These are phyloP conservation scores for Kuraishia piskuri DNA, from an alignment of 805 yeast genomes.

Conservation along the genomic window DNA sequence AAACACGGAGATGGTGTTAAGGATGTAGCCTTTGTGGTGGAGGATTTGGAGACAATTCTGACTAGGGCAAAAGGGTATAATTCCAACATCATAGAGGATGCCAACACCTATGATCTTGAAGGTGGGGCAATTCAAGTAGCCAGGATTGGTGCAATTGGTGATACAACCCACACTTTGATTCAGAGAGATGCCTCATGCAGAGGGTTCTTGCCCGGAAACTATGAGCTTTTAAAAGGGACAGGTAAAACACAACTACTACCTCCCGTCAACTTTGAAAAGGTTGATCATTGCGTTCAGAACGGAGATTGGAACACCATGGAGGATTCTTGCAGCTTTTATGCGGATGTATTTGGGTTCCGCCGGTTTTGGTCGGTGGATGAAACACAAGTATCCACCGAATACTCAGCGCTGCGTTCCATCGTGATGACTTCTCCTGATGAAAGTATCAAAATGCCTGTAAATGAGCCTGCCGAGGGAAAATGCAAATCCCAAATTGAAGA, in stretches of 20 bases:
- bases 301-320: slow-evolving; percentile 63
- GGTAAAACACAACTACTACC: not conserved
- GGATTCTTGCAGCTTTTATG: slow-evolving; percentile 49
- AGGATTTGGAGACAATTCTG: slow-evolving; percentile 35
- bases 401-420: slow-evolving; percentile 60
- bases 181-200: slow-evolving; percentile 27
- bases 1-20: slow-evolving; percentile 76
- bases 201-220: slow-evolving; percentile 49
- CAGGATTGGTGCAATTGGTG: slow-evolving; percentile 45
- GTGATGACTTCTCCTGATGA: slow-evolving; percentile 71
- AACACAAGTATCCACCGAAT: slow-evolving; percentile 58
- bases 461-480: slow-evolving; percentile 70
- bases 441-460: slow-evolving; percentile 68
- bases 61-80: slow-evolving; percentile 42
- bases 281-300: slow-evolving; percentile 82
- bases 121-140: slow-evolving; percentile 48
- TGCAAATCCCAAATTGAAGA: slow-evolving; percentile 76
- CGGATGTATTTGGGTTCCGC: slow-evolving; percentile 61
- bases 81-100: slow-evolving; percentile 29
- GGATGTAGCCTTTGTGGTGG: slow-evolving; percentile 64
- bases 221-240: not conserved
- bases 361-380: slow-evolving; percentile 85
- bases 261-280: slow-evolving; percentile 28
- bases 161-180: slow-evolving; percentile 62
- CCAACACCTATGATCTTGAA: slow-evolving; percentile 27